Evolutionary conservation across 805 yeast genomes (phyloP).

Genomic region (Ogataea trehalophila): DNA sequence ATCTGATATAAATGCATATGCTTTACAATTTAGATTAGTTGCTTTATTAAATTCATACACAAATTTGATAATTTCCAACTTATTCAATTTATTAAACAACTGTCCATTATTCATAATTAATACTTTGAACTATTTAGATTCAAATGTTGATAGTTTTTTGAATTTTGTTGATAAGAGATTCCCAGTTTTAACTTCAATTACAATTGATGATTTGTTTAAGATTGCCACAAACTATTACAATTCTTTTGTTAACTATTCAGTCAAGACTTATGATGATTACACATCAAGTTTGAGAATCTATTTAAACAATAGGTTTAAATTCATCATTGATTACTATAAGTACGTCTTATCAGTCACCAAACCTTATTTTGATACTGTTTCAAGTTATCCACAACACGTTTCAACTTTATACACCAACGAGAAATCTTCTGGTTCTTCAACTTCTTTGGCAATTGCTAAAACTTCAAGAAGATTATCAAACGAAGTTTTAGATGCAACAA

Average conservation of each 20-base stretch:
- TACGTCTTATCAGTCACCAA: constrained; percentile 4
- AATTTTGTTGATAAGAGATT: constrained; percentile 25
- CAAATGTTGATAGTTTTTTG: constrained; percentile 17
- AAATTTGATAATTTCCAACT: constrained; percentile 6
- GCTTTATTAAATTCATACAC: constrained; percentile 15
- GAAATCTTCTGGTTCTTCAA: constrained; percentile 22
- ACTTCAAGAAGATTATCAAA: constrained; percentile 33
- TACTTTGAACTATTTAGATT: constrained; percentile 22
- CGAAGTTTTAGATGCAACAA: constrained; percentile 29
- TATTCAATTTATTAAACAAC: constrained; percentile 13
- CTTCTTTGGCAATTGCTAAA: constrained; percentile 32
- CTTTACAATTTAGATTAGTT: constrained; percentile 14
- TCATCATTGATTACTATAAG: no score
- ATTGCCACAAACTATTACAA: constrained; percentile 6
- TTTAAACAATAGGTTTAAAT: no score
- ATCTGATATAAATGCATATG: constrained; percentile 18
- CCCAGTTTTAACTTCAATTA: constrained; percentile 25
- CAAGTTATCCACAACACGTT: constrained; percentile 29
- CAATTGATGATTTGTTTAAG: constrained; percentile 14
- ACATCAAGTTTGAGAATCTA: no score
- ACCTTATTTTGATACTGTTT: constrained; percentile 25
- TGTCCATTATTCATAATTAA: constrained; percentile 15
- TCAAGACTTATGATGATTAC: constrained; percentile 4
- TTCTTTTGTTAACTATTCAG: constrained; percentile 5
- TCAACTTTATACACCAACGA: constrained; percentile 28